Base-by-base conservation (phyloP, 2,329 filamentous ascomycete species). In the Penicillium sp. region DNA sequence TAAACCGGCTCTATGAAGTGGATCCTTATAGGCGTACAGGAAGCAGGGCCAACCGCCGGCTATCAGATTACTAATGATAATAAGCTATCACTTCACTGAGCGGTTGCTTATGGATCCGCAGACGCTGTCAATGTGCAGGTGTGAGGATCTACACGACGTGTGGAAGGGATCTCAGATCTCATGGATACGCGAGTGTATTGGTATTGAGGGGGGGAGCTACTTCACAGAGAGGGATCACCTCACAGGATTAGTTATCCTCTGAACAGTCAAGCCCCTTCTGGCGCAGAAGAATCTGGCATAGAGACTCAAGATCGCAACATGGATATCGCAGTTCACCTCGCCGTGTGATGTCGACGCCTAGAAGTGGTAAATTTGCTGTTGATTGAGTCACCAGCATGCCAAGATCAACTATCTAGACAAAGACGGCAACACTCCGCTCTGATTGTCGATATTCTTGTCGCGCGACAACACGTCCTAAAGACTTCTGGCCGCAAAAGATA, bases 381-480 rank as follows among this genome's bases (percentile, higher is more conserved):
- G 34, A 15, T n/a, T 33, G 34, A 15, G 20, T n/a, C 20, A 21
- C 21, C 32, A 5, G 20, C 18, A 24, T 4, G 20, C 21, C 32
- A 15, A 15, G 7, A 24, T 26, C n/a, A 23, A 37, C 18, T 37
- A 36, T 39, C 29, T 41, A 30, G 33, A 10, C 34, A 39, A 15
- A 39, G 34, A 55, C 33, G 44, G 48, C 7, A 55, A 55, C 26
- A 55, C 48, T 10, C 52, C 49, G 2, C 44, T 55, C 7, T 55
- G 41, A 45, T 10, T 46, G 8, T 41, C 49, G 26, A 52, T 41
- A 46, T 34, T 44, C 30, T 42, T 10, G 3, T 45, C 30, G 20
- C 41, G 2, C 20, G 12, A 55, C 18, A 41, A 51, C 7, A 49
- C 46, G 9, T 46, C 45, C 15, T 21, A 47, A 15, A 42, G 43